Conservation (phyloP, 2,329 filamentous ascomycete species). For the Xylariaceae sp. region DNA sequence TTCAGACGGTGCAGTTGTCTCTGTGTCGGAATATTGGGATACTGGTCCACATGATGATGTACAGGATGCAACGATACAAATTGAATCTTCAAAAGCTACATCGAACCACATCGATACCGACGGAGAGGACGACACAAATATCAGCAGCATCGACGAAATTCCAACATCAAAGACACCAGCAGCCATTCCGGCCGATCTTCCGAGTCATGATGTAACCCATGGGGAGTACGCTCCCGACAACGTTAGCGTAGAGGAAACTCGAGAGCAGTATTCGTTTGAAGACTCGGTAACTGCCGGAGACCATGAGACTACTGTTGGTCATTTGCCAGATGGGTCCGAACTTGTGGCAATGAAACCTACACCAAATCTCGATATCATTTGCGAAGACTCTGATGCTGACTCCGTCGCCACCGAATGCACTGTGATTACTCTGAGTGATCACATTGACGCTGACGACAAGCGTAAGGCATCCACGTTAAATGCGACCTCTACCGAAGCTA, state of each 20-base stretch:
- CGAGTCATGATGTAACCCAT: no score
- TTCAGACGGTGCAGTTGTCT: neutral
- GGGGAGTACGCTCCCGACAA: no score
- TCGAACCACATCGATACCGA: neutral
- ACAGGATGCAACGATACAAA: neutral
- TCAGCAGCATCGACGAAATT: neutral
- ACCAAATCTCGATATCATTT: constrained; percentile 6
- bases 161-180: no score
- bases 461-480: neutral
- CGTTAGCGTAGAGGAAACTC: no score
- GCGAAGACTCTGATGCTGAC: constrained; percentile 10
- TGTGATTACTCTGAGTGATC: neutral
- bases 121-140: neutral
- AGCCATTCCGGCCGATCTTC: no score
- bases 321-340: neutral
- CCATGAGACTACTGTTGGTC: no score
- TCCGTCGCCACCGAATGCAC: neutral
- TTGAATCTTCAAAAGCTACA: neutral
- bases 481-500: neutral
- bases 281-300: no score
- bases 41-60: neutral
- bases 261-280: no score
- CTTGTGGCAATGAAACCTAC: neutral
- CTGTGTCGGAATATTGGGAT: neutral
- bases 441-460: no score